A percentile compares a stretch with the other conserved stretches of the same genome.
phyloP scores from a whole-genome alignment of 1,284 basidiomycete species.

The Rhodotorula sp. region DNA sequence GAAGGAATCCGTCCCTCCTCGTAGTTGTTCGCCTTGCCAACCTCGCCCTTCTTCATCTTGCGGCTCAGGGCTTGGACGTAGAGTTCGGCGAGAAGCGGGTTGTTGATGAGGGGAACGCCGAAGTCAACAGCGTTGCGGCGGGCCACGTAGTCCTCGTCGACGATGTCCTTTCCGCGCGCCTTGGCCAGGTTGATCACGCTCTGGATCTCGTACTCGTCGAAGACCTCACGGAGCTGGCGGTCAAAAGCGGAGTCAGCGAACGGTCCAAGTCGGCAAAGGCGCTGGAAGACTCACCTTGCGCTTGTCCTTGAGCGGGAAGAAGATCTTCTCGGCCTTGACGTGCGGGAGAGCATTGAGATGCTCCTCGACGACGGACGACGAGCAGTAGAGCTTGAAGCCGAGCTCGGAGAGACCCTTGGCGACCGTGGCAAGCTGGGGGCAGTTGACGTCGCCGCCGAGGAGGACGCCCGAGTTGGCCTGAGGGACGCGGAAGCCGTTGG shows the following conservation, averaged over 20 bases:
- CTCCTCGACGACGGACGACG: constrained; percentile 73
- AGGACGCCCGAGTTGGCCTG: constrained; percentile 73
- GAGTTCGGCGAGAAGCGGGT: constrained; percentile 80
- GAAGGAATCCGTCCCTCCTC: constrained; percentile 86
- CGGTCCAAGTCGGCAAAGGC: too few relatives aligned
- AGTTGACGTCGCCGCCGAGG: constrained; percentile 77
- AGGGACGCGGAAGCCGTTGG: constrained; percentile 87
- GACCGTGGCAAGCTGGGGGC: constrained; percentile 76
- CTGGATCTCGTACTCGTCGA: constrained; percentile 72
- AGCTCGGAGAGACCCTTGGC: constrained; percentile 72
- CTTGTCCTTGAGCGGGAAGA: constrained; percentile 97
- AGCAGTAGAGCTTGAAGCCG: constrained; percentile 90
- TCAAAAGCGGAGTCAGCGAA: too few relatives aligned
- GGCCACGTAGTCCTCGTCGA: constrained; percentile 96
- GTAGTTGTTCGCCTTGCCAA: constrained; percentile 80
- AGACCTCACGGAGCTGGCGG: constrained; percentile 65
- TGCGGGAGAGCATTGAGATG: constrained; percentile 82
- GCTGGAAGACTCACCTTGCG: constrained; percentile 56
- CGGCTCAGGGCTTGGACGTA: constrained; percentile 86
- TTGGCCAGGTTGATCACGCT: constrained; percentile 92
- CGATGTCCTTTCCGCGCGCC: constrained; percentile 69
- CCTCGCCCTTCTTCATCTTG: constrained; percentile 81
- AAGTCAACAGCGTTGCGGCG: constrained; percentile 56
- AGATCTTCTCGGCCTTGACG: constrained; percentile 77
- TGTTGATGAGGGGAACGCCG: constrained; percentile 74